Evolutionary conservation across 2,329 filamentous ascomycete species (phyloP), one percentile per base, ranked within the genome.

Genomic region (Hirsutella minnesotensis): DNA sequence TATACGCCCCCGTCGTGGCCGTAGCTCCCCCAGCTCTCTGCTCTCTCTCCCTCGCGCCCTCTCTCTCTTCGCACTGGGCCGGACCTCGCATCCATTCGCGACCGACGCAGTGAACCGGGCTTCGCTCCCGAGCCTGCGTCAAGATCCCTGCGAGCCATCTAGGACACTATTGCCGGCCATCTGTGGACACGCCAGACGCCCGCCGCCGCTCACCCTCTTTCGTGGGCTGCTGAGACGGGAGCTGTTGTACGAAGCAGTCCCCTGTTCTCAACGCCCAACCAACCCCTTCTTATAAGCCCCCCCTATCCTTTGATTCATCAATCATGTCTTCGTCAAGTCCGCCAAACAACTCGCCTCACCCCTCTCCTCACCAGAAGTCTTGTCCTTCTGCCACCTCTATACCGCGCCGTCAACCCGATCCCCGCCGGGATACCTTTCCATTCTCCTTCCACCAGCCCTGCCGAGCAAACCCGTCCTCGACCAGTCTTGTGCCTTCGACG

Each of bases 401-500:
- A 52, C 47, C 45, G 50, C 39, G 50, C 53, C 48, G 48, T 53
- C 44, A 48, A 44, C 47, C 51, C 42, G 57, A 57, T 35, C 44
- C 53, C 44, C 57, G 56, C 44, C 55, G 57, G 40, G 59, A 61
- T 38, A 60, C 68, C 18, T 56, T 70, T n/a, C 65, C 70, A 27
- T 65, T 69, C 50, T 66, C 67, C 39, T 68, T 75, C 46, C 66
- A 67, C 34, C 66, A 66, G 12, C 61, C 71, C 38, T 69, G 68
- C 48, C 65, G 69, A 45, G 63, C 67, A 41, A 69, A 71, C 44
- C 60, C 65, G 2, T 72, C 73, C 12, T 73, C 72, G 15, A 71
- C 72, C 3, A 75, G 70, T 27, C 62, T 77, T 3, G 66, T 71
- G 30, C 62, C 70, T 21, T 75, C 70, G 21, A 74, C 68, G n/a